A percentile compares a stretch with the other conserved stretches of the same genome.
Conservation (phyloP, 345 rosid species). For the Clausena lansium region DNA sequence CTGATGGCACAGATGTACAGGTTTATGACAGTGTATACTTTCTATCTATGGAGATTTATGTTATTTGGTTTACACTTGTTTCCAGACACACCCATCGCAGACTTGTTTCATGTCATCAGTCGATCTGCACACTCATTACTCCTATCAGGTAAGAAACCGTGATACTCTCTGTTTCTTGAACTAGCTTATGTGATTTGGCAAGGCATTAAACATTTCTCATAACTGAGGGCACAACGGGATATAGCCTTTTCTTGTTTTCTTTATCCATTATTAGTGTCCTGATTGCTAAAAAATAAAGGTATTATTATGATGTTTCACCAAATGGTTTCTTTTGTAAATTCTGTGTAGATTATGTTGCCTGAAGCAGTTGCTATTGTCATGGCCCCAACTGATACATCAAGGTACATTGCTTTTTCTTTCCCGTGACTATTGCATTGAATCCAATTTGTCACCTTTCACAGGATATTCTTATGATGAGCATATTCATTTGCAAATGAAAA, state of each 20-base stretch:
- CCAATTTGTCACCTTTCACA: neutral
- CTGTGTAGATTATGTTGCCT: conserved; percentile 75
- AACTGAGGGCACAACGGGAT: too few species aligned
- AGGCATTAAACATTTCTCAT: neutral
- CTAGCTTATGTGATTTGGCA: neutral
- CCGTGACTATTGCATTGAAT: neutral
- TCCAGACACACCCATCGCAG: conserved; percentile 96
- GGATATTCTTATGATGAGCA: neutral
- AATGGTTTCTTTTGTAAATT: neutral
- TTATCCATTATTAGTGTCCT: neutral
- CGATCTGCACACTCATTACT: conserved; percentile 97
- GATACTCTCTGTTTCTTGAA: conserved; percentile 3
- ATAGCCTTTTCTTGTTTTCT: neutral
- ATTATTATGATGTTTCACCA: neutral
- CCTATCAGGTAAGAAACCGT: conserved; percentile 67
- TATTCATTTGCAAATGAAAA: neutral
- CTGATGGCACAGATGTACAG: neutral
- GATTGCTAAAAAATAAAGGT: neutral
- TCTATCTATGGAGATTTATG: neutral
- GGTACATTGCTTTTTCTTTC: conserved; percentile 31
- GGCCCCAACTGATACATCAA: conserved; percentile 91
- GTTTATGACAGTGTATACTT: neutral
- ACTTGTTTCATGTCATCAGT: conserved; percentile 99
- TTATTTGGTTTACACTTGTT: conserved; percentile 25
- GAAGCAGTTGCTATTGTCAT: conserved; percentile 93